Base-by-base conservation (phyloP, 441 rosid species). In the Euphorbia schlechtendalii region DNA sequence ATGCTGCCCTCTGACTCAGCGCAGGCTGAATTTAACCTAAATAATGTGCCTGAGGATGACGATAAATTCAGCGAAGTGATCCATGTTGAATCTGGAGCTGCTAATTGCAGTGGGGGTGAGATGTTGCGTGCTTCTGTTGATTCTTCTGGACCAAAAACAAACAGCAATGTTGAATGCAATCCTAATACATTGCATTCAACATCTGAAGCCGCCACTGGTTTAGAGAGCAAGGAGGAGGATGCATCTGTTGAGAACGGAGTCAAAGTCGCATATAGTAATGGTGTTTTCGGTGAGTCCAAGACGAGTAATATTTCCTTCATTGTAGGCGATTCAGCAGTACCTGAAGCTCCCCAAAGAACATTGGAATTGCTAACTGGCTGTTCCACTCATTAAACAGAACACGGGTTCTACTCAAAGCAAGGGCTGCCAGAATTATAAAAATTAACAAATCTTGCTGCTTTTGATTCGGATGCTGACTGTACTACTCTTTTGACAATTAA, bases 261-360 rank as follows among this genome's bases (percentile, higher is more conserved):
- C 24, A 59, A 66, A 49, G 64, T 30, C 67, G 27, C 48, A n/a
- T 51, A 25, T 56, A 25, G 36, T 53, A 61, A 65, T 62, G 45
- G 59, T 62, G 46, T 38, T 17, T 0, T 52, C 32, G 18, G 14
- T 30, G 65, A 60, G 43, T 5, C 62, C 12, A 60, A 56, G 52
- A 24, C 27, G 27, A 15, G 56, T 55, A 56, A 18, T 59, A 62
- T 40, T 64, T 63, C 59, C 54, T 10, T 12, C 59, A 18, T 27
- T 66, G 56, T 14, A 10, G 61, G 56, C 27, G 34, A 62, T 63
- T 72, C 76, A 68, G 36, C 65, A 71, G 69, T 36, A 14, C 43
- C 59, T 7, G 9, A 60, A 30, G 56, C 64, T 68, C 25, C 12
- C n/a, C 58, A 15, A 46, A 57, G 41, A 41, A 68, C 30, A 15